Evolutionary conservation across 257 asterid species (phyloP).

Genomic region (Nicotiana obtusifolia): DNA sequence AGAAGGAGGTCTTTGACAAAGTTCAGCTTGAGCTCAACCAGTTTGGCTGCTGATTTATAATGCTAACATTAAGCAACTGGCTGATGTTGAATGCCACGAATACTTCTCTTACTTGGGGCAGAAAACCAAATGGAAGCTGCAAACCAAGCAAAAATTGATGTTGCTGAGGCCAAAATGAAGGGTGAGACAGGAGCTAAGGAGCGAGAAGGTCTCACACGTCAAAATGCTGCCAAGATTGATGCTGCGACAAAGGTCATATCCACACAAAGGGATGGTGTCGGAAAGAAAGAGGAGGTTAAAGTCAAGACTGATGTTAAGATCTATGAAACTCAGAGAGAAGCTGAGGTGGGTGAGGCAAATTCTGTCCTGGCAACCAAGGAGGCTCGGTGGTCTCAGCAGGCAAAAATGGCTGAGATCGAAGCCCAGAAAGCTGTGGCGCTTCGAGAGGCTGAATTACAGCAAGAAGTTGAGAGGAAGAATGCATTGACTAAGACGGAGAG

Average conservation of each 20-base stretch:
- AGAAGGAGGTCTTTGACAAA: constrained; percentile 54
- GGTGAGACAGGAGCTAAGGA: constrained; percentile 52
- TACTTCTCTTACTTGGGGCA: constrained; percentile 65
- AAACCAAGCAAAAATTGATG: constrained; percentile 54
- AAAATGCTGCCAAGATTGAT: constrained; percentile 56
- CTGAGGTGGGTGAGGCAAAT: constrained; percentile 53
- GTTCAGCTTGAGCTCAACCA: constrained; percentile 61
- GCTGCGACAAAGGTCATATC: constrained; percentile 54
- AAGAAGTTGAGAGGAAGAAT: constrained; percentile 52
- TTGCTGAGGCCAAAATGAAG: constrained; percentile 60
- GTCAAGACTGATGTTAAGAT: constrained; percentile 46
- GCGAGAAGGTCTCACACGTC: constrained; percentile 44
- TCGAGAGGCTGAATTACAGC: constrained; percentile 53
- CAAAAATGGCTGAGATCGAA: constrained; percentile 51
- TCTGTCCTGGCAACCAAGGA: constrained; percentile 47
- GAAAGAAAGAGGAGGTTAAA: constrained; percentile 43
- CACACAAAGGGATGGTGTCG: constrained; percentile 44
- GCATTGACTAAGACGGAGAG: constrained; percentile 41
- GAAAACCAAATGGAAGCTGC: constrained; percentile 73
- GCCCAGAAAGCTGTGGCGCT: constrained; percentile 50
- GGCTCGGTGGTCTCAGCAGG: constrained; percentile 54
- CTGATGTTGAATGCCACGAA: constrained; percentile 58
- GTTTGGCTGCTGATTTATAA: constrained; percentile 54
- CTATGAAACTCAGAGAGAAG: constrained; percentile 44
- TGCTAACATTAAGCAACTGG: constrained; percentile 63